Evolutionary conservation across 2,329 filamentous ascomycete species (phyloP), one percentile per base, ranked within the genome.

Genomic region (Cytospora mali): DNA sequence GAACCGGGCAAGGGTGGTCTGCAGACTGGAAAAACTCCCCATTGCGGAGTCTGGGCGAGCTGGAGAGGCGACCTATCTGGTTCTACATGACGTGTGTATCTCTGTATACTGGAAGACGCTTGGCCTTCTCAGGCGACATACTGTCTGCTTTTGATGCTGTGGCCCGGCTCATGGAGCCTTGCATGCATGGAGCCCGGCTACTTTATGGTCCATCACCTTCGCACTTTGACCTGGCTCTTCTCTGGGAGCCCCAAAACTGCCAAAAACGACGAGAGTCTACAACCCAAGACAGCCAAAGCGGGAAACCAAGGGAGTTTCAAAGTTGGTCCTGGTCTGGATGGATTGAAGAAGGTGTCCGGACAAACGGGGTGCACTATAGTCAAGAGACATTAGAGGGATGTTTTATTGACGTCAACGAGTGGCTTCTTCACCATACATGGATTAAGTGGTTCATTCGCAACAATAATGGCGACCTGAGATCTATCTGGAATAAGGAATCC

Each of bases 321-420:
- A 75, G 68, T 49, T 76, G 75, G 75, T 72, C 72, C 2, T 77
- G 74, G 75, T 68, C 67, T 42, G 74, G 74, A 0, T 76, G 74
- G 62, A 53, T 52, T 74, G 66, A 66, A 6, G 67, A 66, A 6
- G 56, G 62, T 39, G 67, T 18, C 50, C 50, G 18, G 14, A 28
- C 16, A 16, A 28, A 52, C n/a, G n/a, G 9, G 50, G 50, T 3
- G 50, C 50, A 3, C 50, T 71, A 73, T 55, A 64, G 65, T 13
- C 54, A 53, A 4, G 60, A 58, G 3, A 58, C 67, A 28, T 35
- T 75, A 3, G 66, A 64, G 3, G 72, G 70, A 25, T 67, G 65
- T 33, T 55, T 72, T 10, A 55, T 59, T 6, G 70, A 75, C 58
- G 66, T 75, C 3, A 64, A 67, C 3, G 69, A 74, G 21, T 76